Conservation (phyloP, 1,139 yeast species). For the Scheffersomyces titani region DNA sequence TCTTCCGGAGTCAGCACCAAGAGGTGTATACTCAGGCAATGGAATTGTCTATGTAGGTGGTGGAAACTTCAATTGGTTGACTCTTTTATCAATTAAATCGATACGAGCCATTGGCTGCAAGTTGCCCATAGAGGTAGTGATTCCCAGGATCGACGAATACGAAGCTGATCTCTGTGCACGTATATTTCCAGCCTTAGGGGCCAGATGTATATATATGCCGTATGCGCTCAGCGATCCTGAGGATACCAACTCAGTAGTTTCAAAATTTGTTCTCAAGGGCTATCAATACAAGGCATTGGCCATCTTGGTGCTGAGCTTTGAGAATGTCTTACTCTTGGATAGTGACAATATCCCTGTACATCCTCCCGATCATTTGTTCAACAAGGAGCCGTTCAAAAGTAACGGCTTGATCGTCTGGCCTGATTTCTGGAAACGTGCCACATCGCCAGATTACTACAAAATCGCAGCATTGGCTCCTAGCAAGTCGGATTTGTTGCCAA, state of each 20-base stretch:
- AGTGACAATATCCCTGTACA: constrained; percentile 73
- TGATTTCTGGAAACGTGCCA: constrained; percentile 49
- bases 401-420: constrained; percentile 49
- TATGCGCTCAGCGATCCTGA: constrained; percentile 48
- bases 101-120: constrained; percentile 63
- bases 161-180: constrained; percentile 67
- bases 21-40: constrained; percentile 55
- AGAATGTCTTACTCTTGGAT: constrained; percentile 72
- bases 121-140: constrained; percentile 75
- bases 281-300: constrained; percentile 82
- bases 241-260: background rate
- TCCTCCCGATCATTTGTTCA: constrained; percentile 46
- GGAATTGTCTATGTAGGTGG: constrained; percentile 88
- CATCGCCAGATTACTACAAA: constrained; percentile 41
- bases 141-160: constrained; percentile 69
- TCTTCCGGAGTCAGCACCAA: constrained; percentile 51
- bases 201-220: constrained; percentile 66
- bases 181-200: constrained; percentile 66
- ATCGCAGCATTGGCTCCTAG: constrained; percentile 36
- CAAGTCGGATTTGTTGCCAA: constrained; percentile 26
- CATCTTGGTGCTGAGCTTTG: constrained; percentile 71
- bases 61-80: constrained; percentile 73
- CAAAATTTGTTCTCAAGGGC: constrained; percentile 59
- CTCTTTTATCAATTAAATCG: constrained; percentile 64
- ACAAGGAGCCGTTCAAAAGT: constrained; percentile 20